Base-by-base conservation (phyloP, 179 eudicot species). In the Patellifolia procumbens region DNA sequence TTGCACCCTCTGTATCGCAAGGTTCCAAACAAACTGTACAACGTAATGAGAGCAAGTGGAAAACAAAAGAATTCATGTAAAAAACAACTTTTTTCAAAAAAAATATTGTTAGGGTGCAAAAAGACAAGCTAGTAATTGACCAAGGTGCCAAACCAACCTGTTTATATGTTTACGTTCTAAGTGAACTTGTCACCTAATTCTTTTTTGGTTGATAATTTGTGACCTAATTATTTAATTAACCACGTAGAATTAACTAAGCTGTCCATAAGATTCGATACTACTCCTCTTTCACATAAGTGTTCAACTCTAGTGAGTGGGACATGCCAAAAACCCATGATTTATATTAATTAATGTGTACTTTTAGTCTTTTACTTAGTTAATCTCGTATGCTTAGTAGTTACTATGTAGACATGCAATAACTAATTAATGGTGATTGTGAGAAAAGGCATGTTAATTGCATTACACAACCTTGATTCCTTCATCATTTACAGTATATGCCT, bases 81-180 rank as follows among this genome's bases (percentile, higher is more conserved):
- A 48, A 68, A 39, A 67, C 42, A 67, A 67, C 51, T 5, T 31
- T 62, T 17, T 13, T 61, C 7, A 19, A 53, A 53, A 17, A 17
- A 3, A 61, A 4, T 29, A 12, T 63, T 19, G 2, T 63, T 20
- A 5, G 20, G 8, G 42, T 28, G 28, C 26, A 69, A 32, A 68
- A 69, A 20, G 73, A 69, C 73, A 48, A 68, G 15, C 8, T 49
- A 69, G 73, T 69, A 20, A 69, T 69, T 17, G 59, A 49, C 24
- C 73, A 46, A 51, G 10, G 29, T 69, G 49, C 13, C 24, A 69
- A 49, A 48, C 55, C 56, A 5, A 45, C 24, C 72, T 17, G 37
- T 68, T 68, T 68, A 68, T 37, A 68, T 68, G 59, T 69, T 69
- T 29, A 48, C 59, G 56, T 69, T 35, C 72, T 56, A 69, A 69